Evolutionary conservation across 2,329 filamentous ascomycete genomes (phyloP), one percentile per base, ranked within the genome.

Genomic region (Exophiala sp.): DNA sequence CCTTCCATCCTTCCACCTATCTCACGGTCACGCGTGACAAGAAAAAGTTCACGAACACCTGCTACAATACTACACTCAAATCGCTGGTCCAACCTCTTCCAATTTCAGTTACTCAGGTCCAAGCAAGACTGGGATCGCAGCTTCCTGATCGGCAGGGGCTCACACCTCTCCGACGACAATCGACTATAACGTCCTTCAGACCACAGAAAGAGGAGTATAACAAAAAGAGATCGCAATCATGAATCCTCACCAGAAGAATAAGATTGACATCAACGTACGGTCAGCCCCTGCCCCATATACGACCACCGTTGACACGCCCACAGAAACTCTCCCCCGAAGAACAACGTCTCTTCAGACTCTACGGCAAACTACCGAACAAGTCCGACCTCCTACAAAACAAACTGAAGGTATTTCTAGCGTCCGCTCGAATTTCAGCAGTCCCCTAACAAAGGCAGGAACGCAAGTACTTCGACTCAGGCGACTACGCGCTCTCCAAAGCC

Each of bases 181-280:
- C 41, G 8, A 24, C 14, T 3, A 18, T 21, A 35, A 43, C 21
- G 7, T 32, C 42, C 42, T 20, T 50, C 32, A 49, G 33, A 18
- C n/a, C 3, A 24, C 11, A 40, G 33, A 36, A 21, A 6, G n/a
- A 36, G 32, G 29, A 32, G 18, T 20, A 32, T 47, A 10, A 39
- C 12, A n/a, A 3, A 33, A 34, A 35, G 18, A 44, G 39, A 47
- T 33, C n/a, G 16, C 44, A 34, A 63, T 38, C 32, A 95, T 97
- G 90, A 96, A 96, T 73, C 92, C 92, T 65, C 90, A 91, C 73
- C 89, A 96, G 81, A 91, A 95, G 82, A 96, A 96, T 82, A 97
- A 99, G 81, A 82, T 97, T 68, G 94, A 99, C 75, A 82, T 96
- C 75, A 91, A 83, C 79, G 94, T 57, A 49, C 60, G 57, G 36